Evolutionary conservation across 2,329 filamentous ascomycete species (phyloP).

Genomic region (Sporothrix mexicana): DNA sequence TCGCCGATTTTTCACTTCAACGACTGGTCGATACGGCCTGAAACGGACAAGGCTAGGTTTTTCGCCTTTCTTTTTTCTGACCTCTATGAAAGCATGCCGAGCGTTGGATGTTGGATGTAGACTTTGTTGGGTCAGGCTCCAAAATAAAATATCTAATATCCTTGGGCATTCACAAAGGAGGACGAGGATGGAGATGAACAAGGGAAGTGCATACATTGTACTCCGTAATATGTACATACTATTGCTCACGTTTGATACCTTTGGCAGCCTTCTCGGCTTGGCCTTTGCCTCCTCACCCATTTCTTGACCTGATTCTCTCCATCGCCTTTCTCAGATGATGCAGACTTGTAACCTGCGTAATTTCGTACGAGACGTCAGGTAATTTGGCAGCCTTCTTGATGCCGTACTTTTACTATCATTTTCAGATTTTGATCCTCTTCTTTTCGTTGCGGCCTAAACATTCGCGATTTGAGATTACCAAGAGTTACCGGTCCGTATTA

Average conservation of each 20-base stretch:
- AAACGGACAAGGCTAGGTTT: slow-evolving; percentile 10
- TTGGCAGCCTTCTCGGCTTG: too few species aligned
- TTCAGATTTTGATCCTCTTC: background rate
- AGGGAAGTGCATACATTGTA: too few species aligned
- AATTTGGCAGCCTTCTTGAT: slow-evolving; percentile 11
- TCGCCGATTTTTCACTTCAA: background rate
- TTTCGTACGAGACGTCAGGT: background rate
- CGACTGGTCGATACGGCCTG: background rate
- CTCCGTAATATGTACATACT: too few species aligned
- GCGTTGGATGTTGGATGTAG: background rate
- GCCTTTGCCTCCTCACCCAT: too few species aligned
- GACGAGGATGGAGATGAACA: too few species aligned
- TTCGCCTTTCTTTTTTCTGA: background rate
- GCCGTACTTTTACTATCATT: background rate
- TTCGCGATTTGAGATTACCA: background rate
- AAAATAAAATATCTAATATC: slow-evolving; percentile 8
- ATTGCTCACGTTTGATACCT: too few species aligned
- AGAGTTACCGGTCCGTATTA: background rate
- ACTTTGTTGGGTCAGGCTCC: background rate
- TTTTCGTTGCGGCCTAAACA: slow-evolving; percentile 3
- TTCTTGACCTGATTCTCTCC: background rate
- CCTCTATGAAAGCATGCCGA: too few species aligned
- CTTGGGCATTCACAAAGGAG: background rate
- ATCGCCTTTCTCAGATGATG: background rate
- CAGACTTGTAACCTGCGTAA: slow-evolving; percentile 10